Percentiles rank a stretch among this genome's conserved stretches.
Conservation (phyloP, 768 basidiomycete species). For the Exsudoporus frostii region DNA sequence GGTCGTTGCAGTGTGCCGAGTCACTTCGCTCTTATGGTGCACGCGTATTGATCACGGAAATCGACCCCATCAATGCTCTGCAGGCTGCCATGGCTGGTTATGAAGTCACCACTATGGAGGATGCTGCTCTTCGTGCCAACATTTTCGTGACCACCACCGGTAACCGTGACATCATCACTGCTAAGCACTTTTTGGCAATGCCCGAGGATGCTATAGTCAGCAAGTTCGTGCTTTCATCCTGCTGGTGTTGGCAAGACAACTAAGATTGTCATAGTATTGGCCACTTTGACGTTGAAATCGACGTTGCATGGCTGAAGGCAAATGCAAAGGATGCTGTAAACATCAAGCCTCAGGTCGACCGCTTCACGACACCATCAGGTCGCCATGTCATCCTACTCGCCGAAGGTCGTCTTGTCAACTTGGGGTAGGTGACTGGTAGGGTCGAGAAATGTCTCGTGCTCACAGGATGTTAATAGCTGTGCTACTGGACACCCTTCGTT, state of each 20-base stretch:
- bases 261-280: constrained; percentile 55
- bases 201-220: constrained; percentile 97
- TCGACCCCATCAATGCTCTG: constrained; percentile 99
- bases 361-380: constrained; percentile 88
- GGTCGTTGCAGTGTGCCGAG: constrained; percentile 81
- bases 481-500: constrained; percentile 99
- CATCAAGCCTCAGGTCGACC: constrained; percentile 99
- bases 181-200: constrained; percentile 89
- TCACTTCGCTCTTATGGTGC: constrained; percentile 96
- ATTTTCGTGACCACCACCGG: constrained; percentile 98
- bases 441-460: neutral
- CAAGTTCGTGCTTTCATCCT: constrained; percentile 63
- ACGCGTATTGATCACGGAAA: constrained; percentile 94
- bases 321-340: constrained; percentile 82
- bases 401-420: constrained; percentile 98
- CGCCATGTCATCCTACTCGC: constrained; percentile 97
- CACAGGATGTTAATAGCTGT: constrained; percentile 48
- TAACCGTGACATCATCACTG: constrained; percentile 96
- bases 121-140: constrained; percentile 84
- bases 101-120: constrained; percentile 98
- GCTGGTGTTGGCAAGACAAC: constrained; percentile 3
- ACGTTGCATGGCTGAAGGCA: constrained; percentile 96
- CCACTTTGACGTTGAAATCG: constrained; percentile 88
- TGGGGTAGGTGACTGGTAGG: constrained; percentile 57
- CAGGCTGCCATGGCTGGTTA: constrained; percentile 99